A percentile compares a stretch with the other conserved stretches of the same genome.
phyloP scores from a whole-genome alignment of 805 yeast species.

The Metahyphopichia silvanorum region DNA sequence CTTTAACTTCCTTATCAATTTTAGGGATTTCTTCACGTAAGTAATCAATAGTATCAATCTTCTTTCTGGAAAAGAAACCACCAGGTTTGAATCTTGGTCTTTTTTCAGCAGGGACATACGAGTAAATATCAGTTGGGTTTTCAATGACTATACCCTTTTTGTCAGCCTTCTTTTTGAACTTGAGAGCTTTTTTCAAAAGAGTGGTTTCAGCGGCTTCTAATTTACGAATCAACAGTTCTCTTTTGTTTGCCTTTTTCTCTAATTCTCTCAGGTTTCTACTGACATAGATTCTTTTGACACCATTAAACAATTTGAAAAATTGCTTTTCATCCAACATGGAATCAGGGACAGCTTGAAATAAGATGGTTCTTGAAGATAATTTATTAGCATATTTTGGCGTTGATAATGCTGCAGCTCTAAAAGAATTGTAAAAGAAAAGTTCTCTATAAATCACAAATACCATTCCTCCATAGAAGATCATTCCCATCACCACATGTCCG shows the following conservation, averaged over 20 bases:
- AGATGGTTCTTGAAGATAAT: conserved; percentile 74
- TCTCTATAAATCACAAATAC: conserved; percentile 81
- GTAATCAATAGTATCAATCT: conserved; percentile 60
- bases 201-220: conserved; percentile 67
- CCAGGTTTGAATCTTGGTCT: conserved; percentile 56
- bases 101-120: conserved; percentile 62
- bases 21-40: conserved; percentile 56
- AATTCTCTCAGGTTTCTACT: conserved; percentile 63
- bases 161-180: conserved; percentile 58
- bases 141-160: conserved; percentile 56
- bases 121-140: conserved; percentile 45
- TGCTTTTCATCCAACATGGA: conserved; percentile 69
- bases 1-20: conserved; percentile 53
- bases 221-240: conserved; percentile 56
- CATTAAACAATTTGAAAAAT: conserved; percentile 71
- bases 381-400: conserved; percentile 77
- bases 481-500: conserved; percentile 80
- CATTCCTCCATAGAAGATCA: conserved; percentile 72
- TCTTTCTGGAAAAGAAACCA: conserved; percentile 45
- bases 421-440: conserved; percentile 68
- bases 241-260: conserved; percentile 50
- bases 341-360: conserved; percentile 82
- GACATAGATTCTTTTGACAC: conserved; percentile 80
- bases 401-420: conserved; percentile 74
- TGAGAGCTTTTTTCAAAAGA: conserved; percentile 59